Evolutionary conservation across 208 protist species (phyloP).

Genomic region (Trichomonas gallinae): DNA sequence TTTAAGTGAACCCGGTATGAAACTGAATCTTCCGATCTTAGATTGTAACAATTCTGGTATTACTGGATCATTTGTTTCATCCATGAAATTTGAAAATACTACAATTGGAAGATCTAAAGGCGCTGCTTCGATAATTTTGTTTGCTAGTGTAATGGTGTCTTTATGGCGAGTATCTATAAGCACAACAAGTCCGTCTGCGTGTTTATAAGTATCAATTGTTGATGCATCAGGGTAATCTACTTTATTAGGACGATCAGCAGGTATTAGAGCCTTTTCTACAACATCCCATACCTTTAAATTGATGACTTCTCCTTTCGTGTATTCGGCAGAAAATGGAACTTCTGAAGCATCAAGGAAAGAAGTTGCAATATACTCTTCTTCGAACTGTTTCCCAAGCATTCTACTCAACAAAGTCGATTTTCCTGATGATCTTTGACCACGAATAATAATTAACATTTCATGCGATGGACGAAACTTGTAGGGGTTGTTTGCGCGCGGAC

Average conservation of each 20-base stretch:
- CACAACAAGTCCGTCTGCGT: background rate
- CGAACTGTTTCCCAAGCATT: background rate
- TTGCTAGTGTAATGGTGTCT: background rate
- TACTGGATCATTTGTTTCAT: background rate
- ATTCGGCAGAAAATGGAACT: background rate
- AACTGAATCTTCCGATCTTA: background rate
- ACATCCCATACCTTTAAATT: background rate
- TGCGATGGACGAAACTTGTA: background rate
- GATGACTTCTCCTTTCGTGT: background rate
- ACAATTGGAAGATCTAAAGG: background rate
- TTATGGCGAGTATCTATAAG: background rate
- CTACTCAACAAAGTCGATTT: background rate
- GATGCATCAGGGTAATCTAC: background rate
- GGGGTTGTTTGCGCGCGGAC: background rate
- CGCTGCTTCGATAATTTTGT: background rate
- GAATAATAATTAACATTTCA: background rate
- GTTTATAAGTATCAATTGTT: background rate
- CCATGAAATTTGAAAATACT: constrained; percentile 1
- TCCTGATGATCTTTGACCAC: background rate
- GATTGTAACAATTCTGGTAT: background rate
- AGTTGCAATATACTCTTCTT: background rate
- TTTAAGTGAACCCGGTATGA: background rate
- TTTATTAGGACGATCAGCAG: background rate
- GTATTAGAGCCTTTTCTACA: background rate
- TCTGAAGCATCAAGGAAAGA: background rate